Conservation (phyloP, 371 early-diverging fungal genomes). For the Mortierella sp. region DNA sequence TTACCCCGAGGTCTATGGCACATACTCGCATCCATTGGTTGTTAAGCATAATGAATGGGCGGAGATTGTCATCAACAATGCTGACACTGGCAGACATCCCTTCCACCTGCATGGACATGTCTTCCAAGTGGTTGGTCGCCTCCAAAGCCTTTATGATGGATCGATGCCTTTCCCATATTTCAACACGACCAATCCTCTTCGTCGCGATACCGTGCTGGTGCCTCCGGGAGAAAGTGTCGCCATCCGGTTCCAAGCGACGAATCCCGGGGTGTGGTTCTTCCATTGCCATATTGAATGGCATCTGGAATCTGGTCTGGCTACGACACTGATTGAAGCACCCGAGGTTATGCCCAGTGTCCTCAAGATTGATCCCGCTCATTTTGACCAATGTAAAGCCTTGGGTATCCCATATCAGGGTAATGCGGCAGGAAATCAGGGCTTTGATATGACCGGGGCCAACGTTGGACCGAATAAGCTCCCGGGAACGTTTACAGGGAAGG, state of each 20-base stretch:
- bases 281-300: constrained; percentile 90
- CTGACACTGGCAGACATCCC: constrained; percentile 69
- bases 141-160: constrained; percentile 36
- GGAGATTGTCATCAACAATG: constrained; percentile 73
- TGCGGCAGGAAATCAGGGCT: constrained; percentile 70
- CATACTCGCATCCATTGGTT: constrained; percentile 60
- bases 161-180: constrained; percentile 26
- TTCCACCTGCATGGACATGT: constrained; percentile 86
- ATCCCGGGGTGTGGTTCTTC: constrained; percentile 81
- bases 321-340: constrained; percentile 73
- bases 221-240: constrained; percentile 62
- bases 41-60: constrained; percentile 59
- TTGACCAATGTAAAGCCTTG: constrained; percentile 60
- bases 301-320: constrained; percentile 66
- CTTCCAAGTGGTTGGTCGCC: constrained; percentile 76
- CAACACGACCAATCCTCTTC: constrained; percentile 62
- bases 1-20: constrained; percentile 71
- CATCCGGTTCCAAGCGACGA: constrained; percentile 76
- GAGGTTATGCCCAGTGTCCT: constrained; percentile 53
- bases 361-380: constrained; percentile 13
- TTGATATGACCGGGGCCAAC: constrained; percentile 63
- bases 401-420: constrained; percentile 68
- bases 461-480: constrained; percentile 61
- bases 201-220: constrained; percentile 73
- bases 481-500: constrained; percentile 68